phyloP scores from a whole-genome alignment of 2,329 filamentous ascomycete genomes.

The Nemania bipapillata region DNA sequence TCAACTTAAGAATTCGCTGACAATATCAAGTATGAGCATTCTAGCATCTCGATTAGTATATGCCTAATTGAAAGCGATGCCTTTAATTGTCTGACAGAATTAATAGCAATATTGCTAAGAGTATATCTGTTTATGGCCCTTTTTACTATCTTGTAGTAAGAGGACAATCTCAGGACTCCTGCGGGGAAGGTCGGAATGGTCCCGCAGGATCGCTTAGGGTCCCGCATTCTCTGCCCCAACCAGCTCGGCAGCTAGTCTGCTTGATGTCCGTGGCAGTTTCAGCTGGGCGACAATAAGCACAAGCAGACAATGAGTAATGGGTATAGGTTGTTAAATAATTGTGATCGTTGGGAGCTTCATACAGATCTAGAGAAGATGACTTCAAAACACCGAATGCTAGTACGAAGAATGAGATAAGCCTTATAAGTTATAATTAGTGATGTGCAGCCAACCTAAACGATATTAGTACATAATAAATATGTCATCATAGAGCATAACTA shows the following conservation, averaged over 20 bases:
- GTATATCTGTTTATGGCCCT: not conserved
- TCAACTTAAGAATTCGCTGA: too few relatives aligned
- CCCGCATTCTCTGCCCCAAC: not conserved
- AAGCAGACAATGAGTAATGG: not conserved
- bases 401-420: not conserved
- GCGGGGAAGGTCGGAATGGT: constrained; percentile 20
- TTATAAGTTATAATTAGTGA: not conserved
- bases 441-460: not conserved
- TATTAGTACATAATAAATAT: not conserved
- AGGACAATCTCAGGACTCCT: not conserved
- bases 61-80: too few relatives aligned
- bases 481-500: not conserved
- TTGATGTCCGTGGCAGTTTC: not conserved
- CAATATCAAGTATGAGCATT: too few relatives aligned
- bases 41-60: too few relatives aligned
- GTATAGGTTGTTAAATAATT: not conserved
- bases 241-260: not conserved
- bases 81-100: too few relatives aligned
- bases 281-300: not conserved
- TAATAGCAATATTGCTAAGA: not conserved
- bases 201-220: constrained; percentile 16
- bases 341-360: not conserved
- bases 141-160: not conserved
- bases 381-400: not conserved
- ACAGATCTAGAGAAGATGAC: not conserved